phyloP scores from a whole-genome alignment of 2,329 filamentous ascomycete genomes.

The Aspergillus terreus region DNA sequence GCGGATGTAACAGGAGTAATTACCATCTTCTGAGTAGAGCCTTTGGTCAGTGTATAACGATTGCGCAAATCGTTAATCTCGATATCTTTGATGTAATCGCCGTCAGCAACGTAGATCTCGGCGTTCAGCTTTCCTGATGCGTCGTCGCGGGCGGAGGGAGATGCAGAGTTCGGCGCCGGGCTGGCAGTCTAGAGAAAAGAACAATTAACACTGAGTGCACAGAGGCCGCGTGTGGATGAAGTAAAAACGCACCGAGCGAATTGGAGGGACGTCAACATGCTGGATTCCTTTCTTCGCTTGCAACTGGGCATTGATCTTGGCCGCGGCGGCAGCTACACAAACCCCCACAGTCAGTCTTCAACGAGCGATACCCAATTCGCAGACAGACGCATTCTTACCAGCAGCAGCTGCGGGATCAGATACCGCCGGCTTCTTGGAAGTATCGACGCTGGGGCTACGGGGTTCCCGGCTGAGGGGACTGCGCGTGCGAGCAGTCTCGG shows the following conservation, averaged over 20 bases:
- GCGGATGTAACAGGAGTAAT: slow-evolving; percentile 71
- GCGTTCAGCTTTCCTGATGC: slow-evolving; percentile 64
- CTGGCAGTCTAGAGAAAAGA: slow-evolving; percentile 39
- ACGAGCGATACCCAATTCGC: not conserved
- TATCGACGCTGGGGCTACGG: slow-evolving; percentile 45
- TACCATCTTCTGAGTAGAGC: slow-evolving; percentile 99
- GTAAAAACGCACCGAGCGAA: slow-evolving; percentile 53
- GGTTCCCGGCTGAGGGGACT: slow-evolving; percentile 65
- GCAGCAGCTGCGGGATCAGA: slow-evolving; percentile 73
- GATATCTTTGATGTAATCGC: slow-evolving; percentile 98
- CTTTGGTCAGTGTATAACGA: slow-evolving; percentile 94
- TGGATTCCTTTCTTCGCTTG: slow-evolving; percentile 86
- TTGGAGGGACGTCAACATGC: slow-evolving; percentile 83
- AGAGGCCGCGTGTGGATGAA: slow-evolving; percentile 12
- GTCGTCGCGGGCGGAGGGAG: slow-evolving; percentile 44
- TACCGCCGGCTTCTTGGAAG: slow-evolving; percentile 43
- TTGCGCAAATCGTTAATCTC: slow-evolving; percentile 98
- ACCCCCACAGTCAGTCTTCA: slow-evolving; percentile 10
- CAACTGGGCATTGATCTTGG: slow-evolving; percentile 77
- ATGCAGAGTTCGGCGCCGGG: slow-evolving; percentile 53
- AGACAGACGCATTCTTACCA: slow-evolving; percentile 50
- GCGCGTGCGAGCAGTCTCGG: slow-evolving; percentile 71
- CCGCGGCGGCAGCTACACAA: slow-evolving; percentile 75
- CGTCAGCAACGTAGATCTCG: slow-evolving; percentile 91
- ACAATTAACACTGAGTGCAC: not conserved